These are phyloP conservation scores for Phyllosticta citriasiana DNA, from an alignment of 2,329 filamentous ascomycete species.

Conservation along the genomic window DNA sequence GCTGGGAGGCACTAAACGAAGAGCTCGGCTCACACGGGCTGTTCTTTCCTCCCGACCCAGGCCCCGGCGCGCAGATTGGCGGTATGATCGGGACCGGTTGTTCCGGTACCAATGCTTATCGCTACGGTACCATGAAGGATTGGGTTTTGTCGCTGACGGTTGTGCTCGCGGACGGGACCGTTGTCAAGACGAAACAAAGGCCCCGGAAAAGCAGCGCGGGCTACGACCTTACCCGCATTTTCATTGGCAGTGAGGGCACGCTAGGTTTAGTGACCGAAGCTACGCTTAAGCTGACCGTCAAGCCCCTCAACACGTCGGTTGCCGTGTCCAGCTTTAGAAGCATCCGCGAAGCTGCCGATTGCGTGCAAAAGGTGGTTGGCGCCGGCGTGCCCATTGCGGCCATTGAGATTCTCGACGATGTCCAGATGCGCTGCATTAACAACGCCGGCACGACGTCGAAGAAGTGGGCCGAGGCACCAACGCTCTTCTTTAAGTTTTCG, in stretches of 20 bases:
- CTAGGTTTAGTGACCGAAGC: conserved; percentile 87
- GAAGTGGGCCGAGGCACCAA: conserved; percentile 59
- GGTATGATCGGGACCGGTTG: conserved; percentile 76
- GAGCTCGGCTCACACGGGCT: conserved; percentile 60
- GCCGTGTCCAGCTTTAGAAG: conserved; percentile 59
- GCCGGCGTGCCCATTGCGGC: conserved; percentile 77
- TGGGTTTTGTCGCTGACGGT: conserved; percentile 85
- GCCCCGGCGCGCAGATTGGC: conserved; percentile 84
- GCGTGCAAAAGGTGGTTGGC: conserved; percentile 69
- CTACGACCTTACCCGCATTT: conserved; percentile 82
- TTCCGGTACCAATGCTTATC: conserved; percentile 77
- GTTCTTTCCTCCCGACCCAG: conserved; percentile 88
- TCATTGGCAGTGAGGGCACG: conserved; percentile 86
- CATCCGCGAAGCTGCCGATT: conserved; percentile 64
- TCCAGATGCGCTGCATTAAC: conserved; percentile 73
- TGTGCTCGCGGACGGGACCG: conserved; percentile 78
- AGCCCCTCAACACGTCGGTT: conserved; percentile 69
- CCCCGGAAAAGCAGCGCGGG: conserved; percentile 84
- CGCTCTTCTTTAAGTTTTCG: conserved; percentile 67
- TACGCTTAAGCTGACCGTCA: conserved; percentile 74
- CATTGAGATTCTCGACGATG: conserved; percentile 86
- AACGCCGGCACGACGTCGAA: conserved; percentile 53
- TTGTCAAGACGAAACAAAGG: conserved; percentile 81
- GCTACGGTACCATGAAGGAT: conserved; percentile 90
- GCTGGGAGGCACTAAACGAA: conserved; percentile 81